These are phyloP conservation scores for Pseudotsuga menziesii DNA, from an alignment of 75 land plant species.

Conservation along the genomic window DNA sequence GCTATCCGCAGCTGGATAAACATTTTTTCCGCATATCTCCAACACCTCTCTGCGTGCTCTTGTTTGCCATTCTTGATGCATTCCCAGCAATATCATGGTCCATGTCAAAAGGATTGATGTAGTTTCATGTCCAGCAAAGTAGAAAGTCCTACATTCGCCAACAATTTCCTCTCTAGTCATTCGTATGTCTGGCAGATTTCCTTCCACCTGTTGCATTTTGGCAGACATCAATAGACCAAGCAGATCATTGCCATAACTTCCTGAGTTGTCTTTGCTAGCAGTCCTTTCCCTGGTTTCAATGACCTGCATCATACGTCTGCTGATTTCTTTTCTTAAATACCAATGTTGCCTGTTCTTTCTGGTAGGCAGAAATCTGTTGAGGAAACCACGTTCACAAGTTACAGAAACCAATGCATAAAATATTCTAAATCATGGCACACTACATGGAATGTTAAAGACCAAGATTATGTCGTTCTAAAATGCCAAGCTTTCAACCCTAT, in stretches of 20 bases:
- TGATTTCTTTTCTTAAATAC: conserved; percentile 20
- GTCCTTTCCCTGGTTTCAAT: conserved; percentile 15
- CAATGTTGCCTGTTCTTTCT: conserved; percentile 17
- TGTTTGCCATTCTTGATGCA: conserved; percentile 43
- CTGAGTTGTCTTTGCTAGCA: conserved; percentile 7
- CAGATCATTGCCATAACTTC: conserved; percentile 8
- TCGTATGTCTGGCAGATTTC: neutral
- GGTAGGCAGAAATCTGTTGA: conserved; percentile 29
- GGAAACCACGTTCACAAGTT: neutral
- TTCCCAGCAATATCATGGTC: conserved; percentile 30
- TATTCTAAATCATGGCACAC: neutral
- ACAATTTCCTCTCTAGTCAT: conserved; percentile 36
- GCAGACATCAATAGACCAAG: conserved; percentile 26
- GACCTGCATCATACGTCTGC: conserved; percentile 7
- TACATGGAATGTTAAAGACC: neutral
- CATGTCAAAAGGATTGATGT: conserved; percentile 22
- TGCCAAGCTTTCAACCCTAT: no score
- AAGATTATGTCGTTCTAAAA: no score
- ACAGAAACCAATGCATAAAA: neutral
- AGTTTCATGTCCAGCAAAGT: conserved; percentile 47
- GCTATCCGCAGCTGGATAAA: conserved; percentile 26
- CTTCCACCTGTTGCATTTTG: conserved; percentile 15
- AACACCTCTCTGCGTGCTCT: conserved; percentile 38
- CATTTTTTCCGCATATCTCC: conserved; percentile 25
- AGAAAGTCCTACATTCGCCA: conserved; percentile 45